Evolutionary conservation across 1,139 yeast species (phyloP).

Genomic region (Pichia cactophila): DNA sequence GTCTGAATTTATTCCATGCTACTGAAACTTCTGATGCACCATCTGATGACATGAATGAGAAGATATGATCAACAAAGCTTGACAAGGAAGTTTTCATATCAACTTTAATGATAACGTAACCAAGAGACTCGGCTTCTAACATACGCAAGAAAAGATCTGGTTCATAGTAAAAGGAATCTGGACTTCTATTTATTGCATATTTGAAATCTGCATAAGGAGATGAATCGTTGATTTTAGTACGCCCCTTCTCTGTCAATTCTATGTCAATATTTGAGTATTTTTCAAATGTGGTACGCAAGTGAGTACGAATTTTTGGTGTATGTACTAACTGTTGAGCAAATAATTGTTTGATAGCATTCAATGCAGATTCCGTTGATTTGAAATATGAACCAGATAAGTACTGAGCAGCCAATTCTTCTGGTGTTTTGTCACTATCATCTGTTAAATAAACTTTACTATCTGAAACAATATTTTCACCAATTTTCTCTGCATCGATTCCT

Average conservation of each 20-base stretch:
- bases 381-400: constrained; percentile 46
- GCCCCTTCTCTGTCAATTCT: constrained; percentile 81
- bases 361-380: constrained; percentile 54
- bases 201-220: constrained; percentile 86
- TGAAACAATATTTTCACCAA: constrained; percentile 77
- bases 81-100: constrained; percentile 28
- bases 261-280: constrained; percentile 66
- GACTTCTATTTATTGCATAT: constrained; percentile 76
- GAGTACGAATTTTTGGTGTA: constrained; percentile 73
- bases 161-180: constrained; percentile 59
- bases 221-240: constrained; percentile 66
- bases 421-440: constrained; percentile 63
- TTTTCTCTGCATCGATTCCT: constrained; percentile 71
- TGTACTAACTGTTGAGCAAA: constrained; percentile 75
- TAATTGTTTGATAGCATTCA: constrained; percentile 61
- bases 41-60: constrained; percentile 63
- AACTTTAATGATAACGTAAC: constrained; percentile 45
- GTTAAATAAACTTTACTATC: constrained; percentile 67
- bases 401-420: constrained; percentile 45
- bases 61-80: constrained; percentile 38
- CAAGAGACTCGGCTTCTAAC: constrained; percentile 78
- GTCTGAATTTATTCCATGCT: constrained; percentile 78
- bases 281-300: constrained; percentile 63
- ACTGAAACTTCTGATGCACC: constrained; percentile 75
- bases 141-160: constrained; percentile 84